phyloP scores from a whole-genome alignment of 192 early-diverging fungal species.

The Thamnidium elegans region DNA sequence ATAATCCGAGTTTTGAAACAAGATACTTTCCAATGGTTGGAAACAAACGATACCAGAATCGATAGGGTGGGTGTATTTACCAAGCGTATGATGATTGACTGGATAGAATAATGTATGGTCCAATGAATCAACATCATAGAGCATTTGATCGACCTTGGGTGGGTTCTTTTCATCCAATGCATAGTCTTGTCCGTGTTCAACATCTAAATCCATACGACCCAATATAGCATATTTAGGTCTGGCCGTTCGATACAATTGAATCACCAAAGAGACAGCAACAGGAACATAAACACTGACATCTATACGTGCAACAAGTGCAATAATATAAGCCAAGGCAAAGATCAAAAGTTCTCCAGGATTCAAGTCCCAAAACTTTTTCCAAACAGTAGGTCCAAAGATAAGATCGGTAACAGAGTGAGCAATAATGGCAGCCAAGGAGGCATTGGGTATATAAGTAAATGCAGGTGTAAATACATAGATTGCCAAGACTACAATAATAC shows the following conservation, averaged over 20 bases:
- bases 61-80: slow-evolving; percentile 2
- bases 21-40: slow-evolving; percentile 58
- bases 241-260: slow-evolving; percentile 80
- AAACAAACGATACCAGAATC: slow-evolving; percentile 72
- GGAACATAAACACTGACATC: slow-evolving; percentile 78
- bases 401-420: slow-evolving; percentile 83
- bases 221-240: slow-evolving; percentile 60
- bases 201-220: slow-evolving; percentile 28
- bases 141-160: background rate
- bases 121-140: background rate
- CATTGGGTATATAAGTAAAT: slow-evolving; percentile 84
- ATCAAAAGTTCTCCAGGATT: slow-evolving; percentile 56
- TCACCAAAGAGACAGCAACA: slow-evolving; percentile 64
- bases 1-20: slow-evolving; percentile 68
- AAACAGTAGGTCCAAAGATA: slow-evolving; percentile 57
- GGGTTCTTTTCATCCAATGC: slow-evolving; percentile 13
- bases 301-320: slow-evolving; percentile 60
- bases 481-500: slow-evolving; percentile 74
- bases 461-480: slow-evolving; percentile 77
- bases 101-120: slow-evolving; percentile 26
- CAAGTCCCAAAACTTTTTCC: slow-evolving; percentile 65
- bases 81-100: slow-evolving; percentile 18
- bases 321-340: slow-evolving; percentile 49
- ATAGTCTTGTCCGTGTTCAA: background rate
- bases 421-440: slow-evolving; percentile 80